Evolutionary conservation across 2,329 filamentous ascomycete species (phyloP), one percentile per base, ranked within the genome.

Genomic region (Neospermospora avenae): DNA sequence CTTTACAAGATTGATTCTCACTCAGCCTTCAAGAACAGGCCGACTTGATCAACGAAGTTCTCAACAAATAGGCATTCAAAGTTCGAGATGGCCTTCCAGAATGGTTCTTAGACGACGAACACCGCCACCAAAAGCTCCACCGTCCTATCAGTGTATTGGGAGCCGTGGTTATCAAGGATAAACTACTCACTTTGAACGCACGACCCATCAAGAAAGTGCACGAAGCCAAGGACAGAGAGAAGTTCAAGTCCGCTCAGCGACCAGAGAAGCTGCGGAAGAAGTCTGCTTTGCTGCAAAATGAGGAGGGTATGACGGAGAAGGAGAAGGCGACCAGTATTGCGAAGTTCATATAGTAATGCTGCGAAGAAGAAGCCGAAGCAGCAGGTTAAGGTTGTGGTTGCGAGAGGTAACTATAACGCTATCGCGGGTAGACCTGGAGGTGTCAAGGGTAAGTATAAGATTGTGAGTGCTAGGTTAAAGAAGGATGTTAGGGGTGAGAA

Each of bases 141-240:
- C 89, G 91, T 60, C 96, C 95, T n/a, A 93, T 96, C 70, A 92
- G 88, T 54, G 95, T 95, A 69, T 91, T 91, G 34, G 96, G 90
- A 0, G 93, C 93, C 0, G 82, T 84, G 13, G 95, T 95, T 1
- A 97, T 99, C 79, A 93, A 95, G 75, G 93, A 97, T 72, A 99
- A 99, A 77, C 74, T 90, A 72, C 89, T 93, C 34, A 93, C 95
- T 0, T 84, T 96, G 69, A 98, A 99, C 74, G 95, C 93, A 8
- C 86, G 95, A 34, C 95, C 95, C 0, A 98, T 98, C 84, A 99
- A 99, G 83, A 99, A 99, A 81, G 95, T 99, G 34, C 89, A 90
- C 68, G 95, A 99, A 77, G 95, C 95, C 24, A 93, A 96, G 77
- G 93, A 93, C 37, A 84, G 95, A 61, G 98, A 99, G 86, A 98